Conservation (phyloP, 257 asterid species). For the Nicotiana sylvestris region DNA sequence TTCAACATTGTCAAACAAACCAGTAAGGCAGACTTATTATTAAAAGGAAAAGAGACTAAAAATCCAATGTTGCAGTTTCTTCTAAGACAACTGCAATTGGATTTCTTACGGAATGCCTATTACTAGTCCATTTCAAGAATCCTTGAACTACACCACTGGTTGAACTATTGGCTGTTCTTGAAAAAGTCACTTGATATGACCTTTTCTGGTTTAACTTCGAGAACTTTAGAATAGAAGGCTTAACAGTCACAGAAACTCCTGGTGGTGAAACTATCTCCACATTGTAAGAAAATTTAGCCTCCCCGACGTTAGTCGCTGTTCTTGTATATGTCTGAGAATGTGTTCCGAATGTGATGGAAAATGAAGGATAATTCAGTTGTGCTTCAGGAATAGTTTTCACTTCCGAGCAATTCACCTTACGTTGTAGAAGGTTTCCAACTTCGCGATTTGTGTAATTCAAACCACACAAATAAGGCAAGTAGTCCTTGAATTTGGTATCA, state of each 20-base stretch:
- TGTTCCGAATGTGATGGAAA: slow-evolving; percentile 11
- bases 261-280: slow-evolving; percentile 24
- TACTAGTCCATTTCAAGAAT: slow-evolving; percentile 35
- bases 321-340: slow-evolving; percentile 31
- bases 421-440: slow-evolving; percentile 14
- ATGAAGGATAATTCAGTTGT: slow-evolving; percentile 21
- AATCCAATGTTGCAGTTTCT: neutral
- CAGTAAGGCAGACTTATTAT: neutral
- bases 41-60: neutral
- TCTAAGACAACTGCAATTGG: slow-evolving; percentile 22
- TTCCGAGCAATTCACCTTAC: slow-evolving; percentile 21
- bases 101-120: slow-evolving; percentile 30
- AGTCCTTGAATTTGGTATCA: slow-evolving; percentile 39
- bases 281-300: slow-evolving; percentile 22
- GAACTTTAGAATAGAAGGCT: slow-evolving; percentile 27
- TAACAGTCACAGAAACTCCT: slow-evolving; percentile 23
- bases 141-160: slow-evolving; percentile 28
- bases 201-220: slow-evolving; percentile 19
- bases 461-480: slow-evolving; percentile 44
- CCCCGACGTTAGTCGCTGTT: slow-evolving; percentile 40
- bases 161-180: neutral
- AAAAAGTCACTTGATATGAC: slow-evolving; percentile 31
- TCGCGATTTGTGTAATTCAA: slow-evolving; percentile 32
- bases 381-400: slow-evolving; percentile 25
- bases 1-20: neutral